Percentiles rank a stretch among this genome's conserved stretches.
phyloP scores from a whole-genome alignment of 345 rosid genomes.

The Citrus trifoliata region DNA sequence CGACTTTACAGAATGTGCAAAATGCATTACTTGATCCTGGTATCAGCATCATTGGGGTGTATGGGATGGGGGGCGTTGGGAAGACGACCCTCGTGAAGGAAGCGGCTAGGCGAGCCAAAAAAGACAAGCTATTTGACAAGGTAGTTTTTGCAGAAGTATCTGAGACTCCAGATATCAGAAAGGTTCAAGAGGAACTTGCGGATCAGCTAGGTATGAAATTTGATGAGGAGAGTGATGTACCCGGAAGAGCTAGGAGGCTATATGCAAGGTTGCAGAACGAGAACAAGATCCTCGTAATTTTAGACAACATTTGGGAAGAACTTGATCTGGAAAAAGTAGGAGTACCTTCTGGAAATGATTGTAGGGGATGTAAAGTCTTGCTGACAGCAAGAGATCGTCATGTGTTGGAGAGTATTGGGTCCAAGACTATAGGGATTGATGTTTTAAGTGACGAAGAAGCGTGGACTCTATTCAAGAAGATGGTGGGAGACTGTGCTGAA shows the following conservation, averaged over 20 bases:
- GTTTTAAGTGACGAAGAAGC: not conserved
- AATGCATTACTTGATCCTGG: not conserved
- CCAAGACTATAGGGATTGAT: not conserved
- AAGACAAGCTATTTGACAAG: not conserved
- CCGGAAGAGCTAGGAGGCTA: not conserved
- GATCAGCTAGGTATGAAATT: not conserved
- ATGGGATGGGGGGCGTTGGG: not conserved
- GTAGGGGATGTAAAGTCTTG: no score
- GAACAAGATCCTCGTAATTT: no score
- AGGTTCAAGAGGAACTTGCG: not conserved
- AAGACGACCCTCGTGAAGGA: not conserved
- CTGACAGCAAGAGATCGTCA: not conserved
- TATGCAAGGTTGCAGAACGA: no score
- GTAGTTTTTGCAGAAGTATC: not conserved
- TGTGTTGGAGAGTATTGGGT: not conserved
- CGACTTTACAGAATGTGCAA: not conserved
- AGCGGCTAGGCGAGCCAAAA: not conserved
- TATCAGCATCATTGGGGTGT: not conserved
- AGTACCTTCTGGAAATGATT: no score
- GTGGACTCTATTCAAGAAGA: slow-evolving; percentile 22
- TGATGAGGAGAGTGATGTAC: no score
- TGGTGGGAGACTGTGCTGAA: slow-evolving; percentile 1
- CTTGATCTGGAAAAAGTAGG: no score
- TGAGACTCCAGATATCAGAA: not conserved
- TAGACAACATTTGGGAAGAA: no score